These are phyloP conservation scores for Colletotrichum sublineola DNA, from an alignment of 2,329 filamentous ascomycete genomes.

Conservation along the genomic window DNA sequence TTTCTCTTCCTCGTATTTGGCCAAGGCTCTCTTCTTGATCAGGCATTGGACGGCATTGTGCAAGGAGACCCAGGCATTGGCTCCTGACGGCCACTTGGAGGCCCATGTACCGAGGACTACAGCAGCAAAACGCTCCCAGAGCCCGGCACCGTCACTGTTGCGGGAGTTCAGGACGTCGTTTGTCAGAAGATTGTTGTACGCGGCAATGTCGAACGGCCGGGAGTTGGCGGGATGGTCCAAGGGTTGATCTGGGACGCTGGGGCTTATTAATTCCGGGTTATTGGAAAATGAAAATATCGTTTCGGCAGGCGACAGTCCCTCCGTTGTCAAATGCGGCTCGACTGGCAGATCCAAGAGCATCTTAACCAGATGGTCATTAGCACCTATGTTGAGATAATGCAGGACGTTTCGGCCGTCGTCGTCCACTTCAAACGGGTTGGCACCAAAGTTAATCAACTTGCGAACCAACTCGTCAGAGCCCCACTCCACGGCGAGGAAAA, in stretches of 20 bases:
- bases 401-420: conserved; percentile 42
- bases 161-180: neutral
- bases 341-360: conserved; percentile 45
- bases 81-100: neutral
- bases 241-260: no score
- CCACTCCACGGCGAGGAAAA: conserved; percentile 48
- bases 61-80: neutral
- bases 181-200: conserved; percentile 15
- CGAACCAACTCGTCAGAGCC: conserved; percentile 45
- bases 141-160: conserved; percentile 1
- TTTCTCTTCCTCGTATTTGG: conserved; percentile 20
- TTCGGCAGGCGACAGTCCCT: conserved; percentile 48
- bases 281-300: conserved; percentile 48
- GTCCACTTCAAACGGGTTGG: conserved; percentile 40
- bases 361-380: conserved; percentile 44
- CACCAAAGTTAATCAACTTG: conserved; percentile 43
- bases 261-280: neutral
- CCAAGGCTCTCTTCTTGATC: conserved; percentile 1
- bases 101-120: conserved; percentile 9
- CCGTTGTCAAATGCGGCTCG: conserved; percentile 34
- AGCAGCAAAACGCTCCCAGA: conserved; percentile 35
- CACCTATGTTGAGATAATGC: conserved; percentile 47
- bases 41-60: conserved; percentile 12
- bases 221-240: neutral
- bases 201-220: neutral